phyloP scores from a whole-genome alignment of 192 early-diverging fungal species.

The Phycomyces blakesleeanus region DNA sequence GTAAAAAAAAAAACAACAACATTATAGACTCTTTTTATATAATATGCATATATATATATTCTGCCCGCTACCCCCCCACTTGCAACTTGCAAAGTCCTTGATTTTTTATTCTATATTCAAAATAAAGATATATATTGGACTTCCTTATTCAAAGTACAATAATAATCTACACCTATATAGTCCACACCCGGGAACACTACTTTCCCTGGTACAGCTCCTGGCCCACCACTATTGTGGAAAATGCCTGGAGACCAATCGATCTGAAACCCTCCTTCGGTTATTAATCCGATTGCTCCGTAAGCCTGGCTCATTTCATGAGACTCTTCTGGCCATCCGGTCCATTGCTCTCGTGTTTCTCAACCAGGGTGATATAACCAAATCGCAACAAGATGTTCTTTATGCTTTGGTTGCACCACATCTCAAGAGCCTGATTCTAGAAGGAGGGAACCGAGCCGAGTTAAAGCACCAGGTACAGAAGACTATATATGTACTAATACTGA shows the following conservation, averaged over 20 bases:
- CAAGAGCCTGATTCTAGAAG: background rate
- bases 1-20: too few relatives aligned
- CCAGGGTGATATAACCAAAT: slow-evolving; percentile 4
- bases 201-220: slow-evolving; percentile 1
- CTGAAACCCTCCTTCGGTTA: background rate
- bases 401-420: slow-evolving; percentile 3
- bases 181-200: background rate
- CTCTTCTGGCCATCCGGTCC: background rate
- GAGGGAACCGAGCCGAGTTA: background rate
- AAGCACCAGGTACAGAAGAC: slow-evolving; percentile 5
- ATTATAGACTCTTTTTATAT: too few relatives aligned
- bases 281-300: slow-evolving; percentile 1
- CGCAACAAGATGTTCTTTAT: slow-evolving; percentile 3
- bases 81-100: too few relatives aligned
- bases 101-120: too few relatives aligned
- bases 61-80: background rate
- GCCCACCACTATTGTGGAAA: slow-evolving; percentile 2
- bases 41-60: background rate
- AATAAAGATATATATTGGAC: too few relatives aligned
- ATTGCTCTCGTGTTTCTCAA: slow-evolving; percentile 4
- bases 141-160: background rate
- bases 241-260: background rate
- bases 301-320: background rate
- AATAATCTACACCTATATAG: background rate
- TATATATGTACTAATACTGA: background rate